Percentiles rank a stretch among this genome's conserved stretches.
Evolutionary conservation across 2,329 filamentous ascomycete genomes (phyloP).

Genomic region (Raffaelea albimanens): DNA sequence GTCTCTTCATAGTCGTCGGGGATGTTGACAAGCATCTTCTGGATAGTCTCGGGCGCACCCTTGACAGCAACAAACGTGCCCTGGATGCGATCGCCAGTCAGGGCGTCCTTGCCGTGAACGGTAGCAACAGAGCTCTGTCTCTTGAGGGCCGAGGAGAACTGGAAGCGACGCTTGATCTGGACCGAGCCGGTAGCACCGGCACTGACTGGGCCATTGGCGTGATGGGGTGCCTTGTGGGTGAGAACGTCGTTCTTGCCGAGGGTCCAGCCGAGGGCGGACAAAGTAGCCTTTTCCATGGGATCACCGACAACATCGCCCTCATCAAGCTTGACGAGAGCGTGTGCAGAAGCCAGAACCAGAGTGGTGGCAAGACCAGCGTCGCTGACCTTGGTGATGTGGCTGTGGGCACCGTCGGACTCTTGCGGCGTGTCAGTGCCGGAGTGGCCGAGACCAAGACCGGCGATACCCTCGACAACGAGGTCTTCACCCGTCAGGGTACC

Average conservation of each 20-base stretch:
- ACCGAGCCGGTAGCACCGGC: slow-evolving; percentile 59
- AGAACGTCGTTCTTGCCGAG: slow-evolving; percentile 85
- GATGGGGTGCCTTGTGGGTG: slow-evolving; percentile 50
- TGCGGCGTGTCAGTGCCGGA: slow-evolving; percentile 52
- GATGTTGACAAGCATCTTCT: slow-evolving; percentile 77
- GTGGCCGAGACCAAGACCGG: slow-evolving; percentile 60
- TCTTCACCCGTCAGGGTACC: slow-evolving; percentile 95
- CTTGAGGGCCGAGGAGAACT: slow-evolving; percentile 94
- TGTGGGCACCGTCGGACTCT: slow-evolving; percentile 75
- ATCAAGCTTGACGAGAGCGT: slow-evolving; percentile 90
- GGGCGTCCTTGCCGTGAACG: slow-evolving; percentile 60
- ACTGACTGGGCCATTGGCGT: slow-evolving; percentile 26
- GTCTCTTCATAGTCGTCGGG: slow-evolving; percentile 93
- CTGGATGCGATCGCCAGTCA: slow-evolving; percentile 65
- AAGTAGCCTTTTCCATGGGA: slow-evolving; percentile 96
- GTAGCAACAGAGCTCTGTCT: slow-evolving; percentile 91
- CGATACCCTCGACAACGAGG: slow-evolving; percentile 92
- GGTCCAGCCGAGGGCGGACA: slow-evolving; percentile 81
- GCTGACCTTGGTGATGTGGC: slow-evolving; percentile 61
- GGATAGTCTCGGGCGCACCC: slow-evolving; percentile 93
- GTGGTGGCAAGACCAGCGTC: slow-evolving; percentile 73
- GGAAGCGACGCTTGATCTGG: slow-evolving; percentile 93
- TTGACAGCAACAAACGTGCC: slow-evolving; percentile 93
- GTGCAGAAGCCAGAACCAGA: slow-evolving; percentile 85
- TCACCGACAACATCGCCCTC: slow-evolving; percentile 96